Conservation (phyloP, 1,284 basidiomycete genomes). For the Pseudozyma hubeiensis region DNA sequence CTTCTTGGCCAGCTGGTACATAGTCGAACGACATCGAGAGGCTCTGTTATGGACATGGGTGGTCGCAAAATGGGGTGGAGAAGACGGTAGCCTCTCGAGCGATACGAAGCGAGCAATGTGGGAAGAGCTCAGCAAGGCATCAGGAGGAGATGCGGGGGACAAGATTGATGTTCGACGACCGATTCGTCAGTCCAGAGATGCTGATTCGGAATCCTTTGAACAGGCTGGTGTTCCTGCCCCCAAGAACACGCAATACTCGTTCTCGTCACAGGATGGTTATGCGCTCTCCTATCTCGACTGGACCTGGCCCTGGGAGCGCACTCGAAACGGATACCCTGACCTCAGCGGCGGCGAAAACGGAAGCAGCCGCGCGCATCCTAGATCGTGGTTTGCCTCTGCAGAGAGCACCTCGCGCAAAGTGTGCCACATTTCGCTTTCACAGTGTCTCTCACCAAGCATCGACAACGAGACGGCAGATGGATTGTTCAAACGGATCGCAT, state of each 20-base stretch:
- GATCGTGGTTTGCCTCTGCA: constrained; percentile 8
- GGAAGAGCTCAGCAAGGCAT: constrained; percentile 64
- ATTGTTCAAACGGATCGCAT: constrained; percentile 51
- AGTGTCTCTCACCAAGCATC: constrained; percentile 14
- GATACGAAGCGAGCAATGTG: constrained; percentile 67
- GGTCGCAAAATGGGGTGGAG: constrained; percentile 60
- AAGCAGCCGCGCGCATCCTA: constrained; percentile 7
- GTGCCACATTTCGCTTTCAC: constrained; percentile 15
- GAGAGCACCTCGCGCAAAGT: constrained; percentile 3
- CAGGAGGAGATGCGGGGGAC: not conserved
- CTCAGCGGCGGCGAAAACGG: constrained; percentile 14
- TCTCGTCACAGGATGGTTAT: constrained; percentile 46
- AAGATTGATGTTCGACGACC: constrained; percentile 21
- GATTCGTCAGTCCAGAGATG: constrained; percentile 21
- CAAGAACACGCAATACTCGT: constrained; percentile 50
- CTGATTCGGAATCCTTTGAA: constrained; percentile 12
- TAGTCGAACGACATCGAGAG: constrained; percentile 59
- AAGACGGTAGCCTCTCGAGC: constrained; percentile 63
- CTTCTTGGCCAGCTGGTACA: constrained; percentile 45
- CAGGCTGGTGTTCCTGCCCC: constrained; percentile 31
- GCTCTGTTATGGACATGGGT: constrained; percentile 56
- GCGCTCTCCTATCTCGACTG: constrained; percentile 48
- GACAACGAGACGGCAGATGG: constrained; percentile 19
- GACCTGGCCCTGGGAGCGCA: constrained; percentile 47
- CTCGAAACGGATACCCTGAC: constrained; percentile 45